Base-by-base conservation (phyloP, 371 early-diverging fungal species). In the Antonospora locustae region DNA sequence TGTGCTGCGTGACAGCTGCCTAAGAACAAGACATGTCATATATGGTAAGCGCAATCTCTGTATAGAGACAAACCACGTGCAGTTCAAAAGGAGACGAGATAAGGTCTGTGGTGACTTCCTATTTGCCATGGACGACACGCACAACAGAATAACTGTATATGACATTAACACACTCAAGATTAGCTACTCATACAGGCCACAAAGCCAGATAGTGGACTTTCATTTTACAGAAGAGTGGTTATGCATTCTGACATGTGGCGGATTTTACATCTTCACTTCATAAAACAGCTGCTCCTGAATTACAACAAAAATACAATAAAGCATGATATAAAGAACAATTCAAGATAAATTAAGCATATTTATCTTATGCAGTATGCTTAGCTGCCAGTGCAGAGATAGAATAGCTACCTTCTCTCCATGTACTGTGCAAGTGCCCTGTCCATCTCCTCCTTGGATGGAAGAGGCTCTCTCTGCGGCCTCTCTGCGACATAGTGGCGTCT, bases 11-110 rank as follows among this genome's bases (percentile, higher is more conserved):
- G 24, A 46, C 22, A 11, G 11, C 1, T 30, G 44, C 20, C 22
- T 39, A 16, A 37, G 32, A 41, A 32, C 55, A n/a, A 36, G n/a
- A 9, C 43, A 54, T 14, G n/a, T 46, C 40, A 27, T 58, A 28
- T 17, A 19, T 17, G 34, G 38, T 9, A 30, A 19, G 24, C 16
- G 30, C 11, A 37, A 32, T 6, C 11, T 37, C 9, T 37, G 25
- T 19, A 41, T 48, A 16, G 39, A 27, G 17, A n/a, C 41, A 28
- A 30, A 41, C 4, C n/a, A 38, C 16, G 43, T 32, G 19, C 50
- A 58, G 44, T 27, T 19, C 27, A 58, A 27, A 29, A 29, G 32
- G 17, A 29, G 43, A 29, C 39, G 49, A 49, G 58, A 58, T 39
- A 49, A 37, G 17, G 43, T 58, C 30, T 14, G 29, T 7, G 28